Conservation (phyloP, 2,329 filamentous ascomycete species). For the Aspergillus ustus region DNA sequence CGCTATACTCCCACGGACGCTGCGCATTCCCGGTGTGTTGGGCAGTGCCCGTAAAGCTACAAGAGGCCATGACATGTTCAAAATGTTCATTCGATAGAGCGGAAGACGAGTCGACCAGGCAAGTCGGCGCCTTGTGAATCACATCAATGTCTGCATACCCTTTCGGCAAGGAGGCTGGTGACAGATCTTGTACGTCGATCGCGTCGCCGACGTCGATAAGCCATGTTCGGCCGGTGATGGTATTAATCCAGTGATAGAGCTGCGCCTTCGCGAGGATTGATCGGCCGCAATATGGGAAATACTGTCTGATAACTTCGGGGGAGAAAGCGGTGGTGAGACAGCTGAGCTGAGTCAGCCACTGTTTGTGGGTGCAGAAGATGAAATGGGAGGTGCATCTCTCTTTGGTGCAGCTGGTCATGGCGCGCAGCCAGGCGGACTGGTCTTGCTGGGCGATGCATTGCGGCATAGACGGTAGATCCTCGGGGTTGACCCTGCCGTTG, state of each 20-base stretch:
- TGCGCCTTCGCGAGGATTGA: constrained; percentile 15
- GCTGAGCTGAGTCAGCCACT: constrained; percentile 16
- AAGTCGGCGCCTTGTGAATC: neutral
- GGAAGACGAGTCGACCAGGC: constrained; percentile 3
- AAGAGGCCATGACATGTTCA: constrained; percentile 12
- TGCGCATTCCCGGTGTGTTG: constrained; percentile 13
- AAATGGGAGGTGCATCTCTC: constrained; percentile 11
- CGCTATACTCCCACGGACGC: constrained; percentile 15
- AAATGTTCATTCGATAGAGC: constrained; percentile 5
- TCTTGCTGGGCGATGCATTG: constrained; percentile 17
- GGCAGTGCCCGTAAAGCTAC: constrained; percentile 5
- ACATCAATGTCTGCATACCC: constrained; percentile 7
- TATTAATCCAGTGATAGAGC: constrained; percentile 9
- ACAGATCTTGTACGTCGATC: constrained; percentile 5
- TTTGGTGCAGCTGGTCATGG: constrained; percentile 6
- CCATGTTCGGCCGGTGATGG: constrained; percentile 14
- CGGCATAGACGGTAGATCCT: constrained; percentile 11
- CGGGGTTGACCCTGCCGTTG: constrained; percentile 14
- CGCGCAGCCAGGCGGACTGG: constrained; percentile 3
- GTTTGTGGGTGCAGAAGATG: constrained; percentile 8
- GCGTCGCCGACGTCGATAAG: constrained; percentile 14
- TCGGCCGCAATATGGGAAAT: constrained; percentile 11
- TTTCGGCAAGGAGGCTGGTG: constrained; percentile 8
- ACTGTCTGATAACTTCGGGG: neutral
- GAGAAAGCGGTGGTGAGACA: constrained; percentile 12